Evolutionary conservation across 768 basidiomycete species (phyloP), one percentile per base, ranked within the genome.

Genomic region (Psilocybe azurescens): DNA sequence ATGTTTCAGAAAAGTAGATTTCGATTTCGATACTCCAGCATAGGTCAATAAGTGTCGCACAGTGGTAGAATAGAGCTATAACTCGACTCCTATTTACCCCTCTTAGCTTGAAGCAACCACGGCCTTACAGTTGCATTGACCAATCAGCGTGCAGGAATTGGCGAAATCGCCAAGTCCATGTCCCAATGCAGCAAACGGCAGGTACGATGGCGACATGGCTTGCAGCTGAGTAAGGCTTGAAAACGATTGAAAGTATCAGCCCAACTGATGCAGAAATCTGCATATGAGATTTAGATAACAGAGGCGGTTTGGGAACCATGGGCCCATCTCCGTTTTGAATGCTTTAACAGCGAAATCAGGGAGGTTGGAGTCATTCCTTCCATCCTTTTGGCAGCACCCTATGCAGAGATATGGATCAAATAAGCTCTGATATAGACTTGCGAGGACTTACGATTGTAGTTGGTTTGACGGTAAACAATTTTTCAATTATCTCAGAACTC

Each of bases 371-470:
- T 97, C 85, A 96, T 93, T 7, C 95, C 95, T 71, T 96, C 94
- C 87, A 96, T 94, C 29, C 94, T 80, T 73, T 94, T 95, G 14
- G 91, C 95, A 3, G 91, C 90, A n/a, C 94, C 94, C 94, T 95
- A 58, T 2, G 11, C 6, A 36, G 11, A 36, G 33, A 36, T 32
- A 39, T 29, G 14, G 8, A 39, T 52, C 5, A 11, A 6, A 30
- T n/a, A 29, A 49, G 1, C 47, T 24, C 24, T 24, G 24, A 24
- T 36, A 39, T 1, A n/a, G 51, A 50, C 32, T 18, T 41, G 30
- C 9, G 48, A 51, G 52, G 13, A 89, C 93, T 67, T 53, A 79
- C 81, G 58, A 95, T 83, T 9, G 86, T 94, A 14, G 81, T 80
- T 0, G 95, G 95, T 53, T 84, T 76, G 1, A 89, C 83, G 3